phyloP scores from a whole-genome alignment of 306 rosid genomes.

The Quercus dentata region DNA sequence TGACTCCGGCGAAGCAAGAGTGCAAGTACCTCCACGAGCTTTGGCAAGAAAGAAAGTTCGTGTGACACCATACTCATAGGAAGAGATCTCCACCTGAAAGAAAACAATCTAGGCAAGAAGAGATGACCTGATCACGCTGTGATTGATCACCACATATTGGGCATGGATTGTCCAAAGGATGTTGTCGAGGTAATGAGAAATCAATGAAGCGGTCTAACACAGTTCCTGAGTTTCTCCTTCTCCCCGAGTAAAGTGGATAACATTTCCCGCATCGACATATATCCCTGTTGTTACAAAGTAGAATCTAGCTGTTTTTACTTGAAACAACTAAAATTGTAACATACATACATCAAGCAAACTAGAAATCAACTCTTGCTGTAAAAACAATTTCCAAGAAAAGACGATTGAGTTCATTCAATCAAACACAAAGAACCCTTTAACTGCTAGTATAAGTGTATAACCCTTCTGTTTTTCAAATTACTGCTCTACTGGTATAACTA shows the following conservation, averaged over 20 bases:
- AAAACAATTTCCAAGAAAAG: too few relatives aligned
- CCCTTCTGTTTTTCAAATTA: too few relatives aligned
- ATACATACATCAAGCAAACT: too few relatives aligned
- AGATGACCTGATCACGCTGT: conserved; percentile 39
- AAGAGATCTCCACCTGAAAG: conserved; percentile 51
- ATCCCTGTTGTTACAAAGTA: conserved; percentile 46
- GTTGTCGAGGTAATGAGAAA: neutral
- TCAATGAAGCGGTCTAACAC: too few relatives aligned
- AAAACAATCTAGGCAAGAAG: conserved; percentile 66
- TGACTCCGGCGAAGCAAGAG: conserved; percentile 52
- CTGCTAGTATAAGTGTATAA: too few relatives aligned
- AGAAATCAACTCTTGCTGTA: too few relatives aligned
- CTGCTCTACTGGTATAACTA: too few relatives aligned
- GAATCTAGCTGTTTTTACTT: neutral
- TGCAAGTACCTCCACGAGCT: conserved; percentile 75
- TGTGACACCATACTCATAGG: conserved; percentile 55
- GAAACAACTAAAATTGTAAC: too few relatives aligned
- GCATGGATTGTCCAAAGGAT: conserved; percentile 38
- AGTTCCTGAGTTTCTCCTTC: too few relatives aligned
- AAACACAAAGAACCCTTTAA: too few relatives aligned
- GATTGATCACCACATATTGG: conserved; percentile 44
- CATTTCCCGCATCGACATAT: conserved; percentile 55
- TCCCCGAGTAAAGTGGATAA: conserved; percentile 59
- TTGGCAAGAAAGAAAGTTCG: conserved; percentile 46
- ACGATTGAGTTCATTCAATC: too few relatives aligned